Base-by-base conservation (phyloP, 73 alveolate genomes). In the Paramecium primaurelia region DNA sequence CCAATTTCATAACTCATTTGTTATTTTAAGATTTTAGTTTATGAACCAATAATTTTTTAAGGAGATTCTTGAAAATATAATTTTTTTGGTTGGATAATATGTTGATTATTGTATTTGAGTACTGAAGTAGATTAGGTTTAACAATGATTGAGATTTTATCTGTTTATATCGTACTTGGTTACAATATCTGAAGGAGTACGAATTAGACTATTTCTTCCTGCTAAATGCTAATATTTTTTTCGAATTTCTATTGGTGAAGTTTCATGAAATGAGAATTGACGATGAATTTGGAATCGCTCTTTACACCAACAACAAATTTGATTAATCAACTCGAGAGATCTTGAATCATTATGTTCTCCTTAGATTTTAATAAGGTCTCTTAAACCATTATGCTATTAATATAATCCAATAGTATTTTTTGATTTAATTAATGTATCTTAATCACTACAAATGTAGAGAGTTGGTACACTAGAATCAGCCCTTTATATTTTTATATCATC, bases 401-500 rank as follows among this genome's bases (percentile, higher is more conserved):
- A 75, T 75, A 75, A 38, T 30, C 38, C 34, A 25, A 75, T 75
- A 6, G 88, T 36, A 38, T 75, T 75, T 75, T 75, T 75, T 7
- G 88, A 42, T 75, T 75, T 75, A 12, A 75, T 42, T 38, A 75
- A 75, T 38, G 88, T 75, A 42, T 75, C 88, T 36, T 30, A 36
- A 38, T 75, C 88, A 75, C 68, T 38, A 75, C 60, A 75, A 32
- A 75, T 38, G 26, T 38, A 75, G 18, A 75, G 60, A 34, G 88
- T 75, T 14, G 88, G 88, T 18, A 75, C 58, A 36, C 60, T 42
- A 5, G 88, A 75, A 7, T 75, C 68, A 36, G 58, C 88, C 9
- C 60, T 38, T 64, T 28, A 12, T 12, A 75, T 75, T 38, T 75
- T 75, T 2, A 75, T 75, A 25, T 80, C 91, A 26, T 80, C 91